Base-by-base conservation (phyloP, 805 yeast species). In the Schwanniomyces pseudopolymorphus region DNA sequence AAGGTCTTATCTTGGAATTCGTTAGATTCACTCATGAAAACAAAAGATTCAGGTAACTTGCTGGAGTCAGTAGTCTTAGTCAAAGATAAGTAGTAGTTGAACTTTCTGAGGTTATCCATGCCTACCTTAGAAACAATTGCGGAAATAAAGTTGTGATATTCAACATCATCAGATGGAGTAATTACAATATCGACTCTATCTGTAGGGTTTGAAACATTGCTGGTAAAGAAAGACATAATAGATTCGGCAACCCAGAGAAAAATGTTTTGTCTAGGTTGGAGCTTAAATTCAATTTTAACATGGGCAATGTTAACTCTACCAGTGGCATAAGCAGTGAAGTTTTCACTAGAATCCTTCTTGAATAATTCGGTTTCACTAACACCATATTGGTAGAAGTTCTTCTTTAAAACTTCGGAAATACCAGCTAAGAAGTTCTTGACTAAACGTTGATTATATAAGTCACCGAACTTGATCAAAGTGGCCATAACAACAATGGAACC, bases 1-100 rank as follows among this genome's bases (percentile, higher is more conserved):
- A 78, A 75, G 43, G 87, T 69, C 47, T 80, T 70, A 4, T 82
- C 89, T 54, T 85, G 89, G 70, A 88, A 75, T 64, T 92, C 98
- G 50, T 83, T 77, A 47, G 81, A 81, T 74, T 94, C 99, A 56
- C 87, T 75, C 98, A 94, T 91, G 70, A 81, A 89, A 22, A 89
- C 96, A 60, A 78, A 87, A 52, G 86, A 81, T 39, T 69, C 57
- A 28, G 97, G 96, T 56, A 92, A 73, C 54, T 79, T 76, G 22
- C 77, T 63, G 21, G 86, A 81, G 62, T 89, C 96, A 36, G 85
- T 57, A 36, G 96, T 88, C 56, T 81, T 87, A 53, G 98, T 88
- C 60, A 91, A 77, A 1, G 96, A 86, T 60, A 92, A 74, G 68
- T 73, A 92, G 70, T 89, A 94, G 70, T 87, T 84, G 47, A 80